phyloP scores from a whole-genome alignment of 306 rosid species.

The Mucuna pruriens region DNA sequence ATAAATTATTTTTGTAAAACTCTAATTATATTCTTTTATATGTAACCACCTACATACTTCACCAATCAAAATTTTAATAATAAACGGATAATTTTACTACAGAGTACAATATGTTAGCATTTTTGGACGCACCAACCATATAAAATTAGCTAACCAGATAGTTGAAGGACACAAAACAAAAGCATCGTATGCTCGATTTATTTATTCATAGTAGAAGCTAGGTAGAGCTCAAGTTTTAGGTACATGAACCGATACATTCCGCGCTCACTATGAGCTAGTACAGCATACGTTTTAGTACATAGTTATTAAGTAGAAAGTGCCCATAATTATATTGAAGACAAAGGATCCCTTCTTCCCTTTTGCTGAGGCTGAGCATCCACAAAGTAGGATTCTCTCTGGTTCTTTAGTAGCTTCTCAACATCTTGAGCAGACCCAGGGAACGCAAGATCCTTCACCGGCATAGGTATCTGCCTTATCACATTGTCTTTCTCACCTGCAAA shows the following conservation, averaged over 20 bases:
- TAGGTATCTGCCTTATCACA: constrained; percentile 44
- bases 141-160: not conserved
- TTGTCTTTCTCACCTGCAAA: constrained; percentile 45
- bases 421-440: constrained; percentile 43
- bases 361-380: constrained; percentile 35
- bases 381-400: constrained; percentile 44
- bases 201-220: constrained; percentile 21
- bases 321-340: constrained; percentile 42
- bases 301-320: constrained; percentile 29
- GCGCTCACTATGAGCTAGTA: not conserved
- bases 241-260: not conserved
- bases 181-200: not conserved
- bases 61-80: no score
- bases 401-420: constrained; percentile 34
- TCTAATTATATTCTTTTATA: no score
- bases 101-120: not conserved
- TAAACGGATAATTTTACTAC: no score
- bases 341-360: not conserved
- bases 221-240: not conserved
- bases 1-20: no score
- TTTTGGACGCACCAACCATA: not conserved
- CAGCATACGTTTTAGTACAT: not conserved
- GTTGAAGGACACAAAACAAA: not conserved
- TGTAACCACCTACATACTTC: no score
- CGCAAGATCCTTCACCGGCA: constrained; percentile 32